phyloP scores from a whole-genome alignment of 2,329 filamentous ascomycete species.

The Penicillium thymicola region DNA sequence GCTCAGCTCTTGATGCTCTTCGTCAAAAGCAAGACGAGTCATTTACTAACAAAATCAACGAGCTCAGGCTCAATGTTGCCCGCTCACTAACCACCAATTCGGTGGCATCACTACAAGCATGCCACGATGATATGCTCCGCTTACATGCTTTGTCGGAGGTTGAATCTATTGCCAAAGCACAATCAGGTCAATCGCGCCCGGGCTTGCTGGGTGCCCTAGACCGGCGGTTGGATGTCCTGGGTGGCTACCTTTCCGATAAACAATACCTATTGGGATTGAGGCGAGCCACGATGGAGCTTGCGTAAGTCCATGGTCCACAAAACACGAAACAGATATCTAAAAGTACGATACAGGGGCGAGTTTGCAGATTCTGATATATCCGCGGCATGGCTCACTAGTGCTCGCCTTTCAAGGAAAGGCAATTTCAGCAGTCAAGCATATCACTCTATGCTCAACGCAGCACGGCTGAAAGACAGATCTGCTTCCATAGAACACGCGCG shows the following conservation, averaged over 20 bases:
- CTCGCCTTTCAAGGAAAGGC: slow-evolving; percentile 80
- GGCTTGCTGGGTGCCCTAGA: slow-evolving; percentile 57
- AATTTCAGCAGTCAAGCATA: slow-evolving; percentile 84
- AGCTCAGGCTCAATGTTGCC: slow-evolving; percentile 67
- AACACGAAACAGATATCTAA: slow-evolving; percentile 2
- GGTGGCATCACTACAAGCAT: slow-evolving; percentile 77
- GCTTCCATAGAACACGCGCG: slow-evolving; percentile 93
- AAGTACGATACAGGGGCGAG: slow-evolving; percentile 39
- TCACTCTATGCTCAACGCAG: slow-evolving; percentile 87
- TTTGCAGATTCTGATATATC: slow-evolving; percentile 75
- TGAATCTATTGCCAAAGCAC: slow-evolving; percentile 65
- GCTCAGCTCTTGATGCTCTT: slow-evolving; percentile 62
- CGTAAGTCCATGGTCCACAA: slow-evolving; percentile 27
- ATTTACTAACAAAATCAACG: slow-evolving; percentile 59
- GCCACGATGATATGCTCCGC: slow-evolving; percentile 79
- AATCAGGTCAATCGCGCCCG: slow-evolving; percentile 27
- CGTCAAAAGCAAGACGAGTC: slow-evolving; percentile 49
- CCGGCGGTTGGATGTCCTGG: slow-evolving; percentile 80
- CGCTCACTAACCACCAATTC: slow-evolving; percentile 71
- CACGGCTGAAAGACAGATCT: slow-evolving; percentile 75
- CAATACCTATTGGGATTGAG: slow-evolving; percentile 86
- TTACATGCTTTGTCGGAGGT: slow-evolving; percentile 86
- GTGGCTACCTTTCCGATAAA: slow-evolving; percentile 87
- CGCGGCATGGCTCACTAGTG: slow-evolving; percentile 78
- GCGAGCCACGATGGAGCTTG: slow-evolving; percentile 80